A percentile compares a stretch with the other conserved stretches of the same genome.
Evolutionary conservation across 148 eudicot species (phyloP).

Genomic region (Heliosperma pusillum): DNA sequence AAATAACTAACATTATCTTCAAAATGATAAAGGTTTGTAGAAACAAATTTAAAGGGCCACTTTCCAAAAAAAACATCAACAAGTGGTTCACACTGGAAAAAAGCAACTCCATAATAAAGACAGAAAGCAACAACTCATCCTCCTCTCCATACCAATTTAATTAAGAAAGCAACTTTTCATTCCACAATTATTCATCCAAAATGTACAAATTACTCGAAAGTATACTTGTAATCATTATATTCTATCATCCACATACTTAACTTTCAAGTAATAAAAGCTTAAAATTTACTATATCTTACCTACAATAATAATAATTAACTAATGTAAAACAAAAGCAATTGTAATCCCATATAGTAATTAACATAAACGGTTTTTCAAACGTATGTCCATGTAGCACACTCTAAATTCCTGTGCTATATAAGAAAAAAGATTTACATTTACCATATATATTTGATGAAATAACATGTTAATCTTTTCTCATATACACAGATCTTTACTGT

Average conservation of each 20-base stretch:
- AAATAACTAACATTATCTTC: neutral
- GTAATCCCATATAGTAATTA: too few species aligned
- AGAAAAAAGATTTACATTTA: too few species aligned
- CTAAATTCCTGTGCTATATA: too few species aligned
- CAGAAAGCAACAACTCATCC: slow-evolving; percentile 7
- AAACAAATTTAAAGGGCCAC: slow-evolving; percentile 15
- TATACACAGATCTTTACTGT: too few species aligned
- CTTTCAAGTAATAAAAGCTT: neutral
- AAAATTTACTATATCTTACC: neutral
- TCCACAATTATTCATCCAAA: slow-evolving; percentile 2
- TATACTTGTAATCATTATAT: neutral
- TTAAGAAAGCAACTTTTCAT: slow-evolving; percentile 7
- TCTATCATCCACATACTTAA: neutral
- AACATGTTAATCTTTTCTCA: too few species aligned
- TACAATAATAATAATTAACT: neutral
- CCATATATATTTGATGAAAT: too few species aligned
- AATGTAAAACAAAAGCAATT: neutral
- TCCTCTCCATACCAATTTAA: neutral
- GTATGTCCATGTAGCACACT: too few species aligned
- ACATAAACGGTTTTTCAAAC: too few species aligned
- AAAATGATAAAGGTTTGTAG: slow-evolving; percentile 3
- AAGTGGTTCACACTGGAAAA: slow-evolving; percentile 1
- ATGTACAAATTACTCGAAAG: slow-evolving; percentile 16
- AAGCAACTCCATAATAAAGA: slow-evolving; percentile 5
- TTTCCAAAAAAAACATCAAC: slow-evolving; percentile 2